Conservation (phyloP, 768 basidiomycete species). For the Tulasnella calospora region DNA sequence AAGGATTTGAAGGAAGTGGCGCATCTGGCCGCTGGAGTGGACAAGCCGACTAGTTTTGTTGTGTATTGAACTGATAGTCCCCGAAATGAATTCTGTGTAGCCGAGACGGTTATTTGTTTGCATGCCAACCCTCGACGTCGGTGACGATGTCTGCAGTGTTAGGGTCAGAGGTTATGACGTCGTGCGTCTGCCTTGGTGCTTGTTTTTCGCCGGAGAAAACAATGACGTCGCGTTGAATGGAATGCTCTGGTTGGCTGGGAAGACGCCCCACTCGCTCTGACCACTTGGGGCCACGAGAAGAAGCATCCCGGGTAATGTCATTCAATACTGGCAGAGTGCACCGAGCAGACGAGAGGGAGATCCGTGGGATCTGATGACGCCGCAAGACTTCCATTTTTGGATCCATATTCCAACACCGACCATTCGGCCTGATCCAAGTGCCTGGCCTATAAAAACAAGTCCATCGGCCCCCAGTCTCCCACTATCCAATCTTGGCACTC, state of each 20-base stretch:
- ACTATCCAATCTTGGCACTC: not conserved
- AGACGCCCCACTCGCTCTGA: not conserved
- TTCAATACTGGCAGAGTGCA: not conserved
- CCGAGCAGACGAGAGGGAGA: not conserved
- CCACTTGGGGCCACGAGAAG: not conserved
- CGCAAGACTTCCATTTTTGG: not conserved
- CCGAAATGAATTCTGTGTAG: not conserved
- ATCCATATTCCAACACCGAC: not conserved
- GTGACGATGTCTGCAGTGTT: not conserved
- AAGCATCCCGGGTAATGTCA: not conserved
- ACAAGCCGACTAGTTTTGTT: conserved; percentile 30
- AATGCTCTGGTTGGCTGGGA: not conserved
- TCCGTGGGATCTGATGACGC: not conserved
- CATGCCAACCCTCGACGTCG: not conserved
- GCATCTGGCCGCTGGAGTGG: conserved; percentile 23
- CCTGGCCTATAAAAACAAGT: not conserved
- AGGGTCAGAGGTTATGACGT: not conserved
- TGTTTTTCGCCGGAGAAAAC: not conserved
- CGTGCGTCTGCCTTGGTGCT: not conserved
- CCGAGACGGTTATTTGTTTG: not conserved
- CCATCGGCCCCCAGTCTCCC: not conserved
- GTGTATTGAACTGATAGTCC: not conserved
- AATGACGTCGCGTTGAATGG: not conserved
- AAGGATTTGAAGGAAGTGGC: conserved; percentile 29
- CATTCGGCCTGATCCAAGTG: not conserved